A percentile compares a stretch with the other conserved stretches of the same genome.
phyloP scores from a whole-genome alignment of 2,329 filamentous ascomycete species.

The Aspergillus persii region DNA sequence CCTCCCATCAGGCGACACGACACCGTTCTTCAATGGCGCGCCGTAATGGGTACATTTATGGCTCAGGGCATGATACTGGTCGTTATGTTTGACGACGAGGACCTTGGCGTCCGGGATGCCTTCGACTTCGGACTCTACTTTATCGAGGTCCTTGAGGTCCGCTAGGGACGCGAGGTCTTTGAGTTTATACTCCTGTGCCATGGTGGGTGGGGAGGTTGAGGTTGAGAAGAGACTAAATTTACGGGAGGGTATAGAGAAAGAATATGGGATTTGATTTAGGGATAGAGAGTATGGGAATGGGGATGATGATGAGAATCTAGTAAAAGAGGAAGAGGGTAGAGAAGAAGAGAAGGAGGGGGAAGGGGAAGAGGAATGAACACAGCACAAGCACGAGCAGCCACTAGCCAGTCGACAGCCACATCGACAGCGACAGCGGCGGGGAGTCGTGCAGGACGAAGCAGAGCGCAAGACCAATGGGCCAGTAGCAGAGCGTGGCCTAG shows the following conservation, averaged over 20 bases:
- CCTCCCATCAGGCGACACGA: slow-evolving; percentile 76
- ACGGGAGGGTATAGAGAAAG: slow-evolving; percentile 5
- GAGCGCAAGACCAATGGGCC: not conserved
- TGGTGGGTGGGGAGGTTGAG: slow-evolving; percentile 12
- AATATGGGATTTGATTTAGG: not conserved
- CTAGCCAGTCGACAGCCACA: slow-evolving; percentile 22
- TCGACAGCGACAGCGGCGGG: not conserved
- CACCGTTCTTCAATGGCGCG: slow-evolving; percentile 81
- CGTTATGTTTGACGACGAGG: slow-evolving; percentile 74
- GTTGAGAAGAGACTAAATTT: not conserved
- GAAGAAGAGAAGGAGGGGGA: not conserved
- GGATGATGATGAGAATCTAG: not conserved
- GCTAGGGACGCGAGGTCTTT: slow-evolving; percentile 70
- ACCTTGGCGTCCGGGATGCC: slow-evolving; percentile 85
- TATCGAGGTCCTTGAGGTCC: slow-evolving; percentile 73
- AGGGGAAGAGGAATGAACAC: slow-evolving; percentile 17
- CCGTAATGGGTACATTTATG: slow-evolving; percentile 89
- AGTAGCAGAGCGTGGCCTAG: slow-evolving; percentile 1
- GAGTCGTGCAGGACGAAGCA: not conserved
- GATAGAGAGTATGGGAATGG: not conserved
- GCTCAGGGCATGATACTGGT: slow-evolving; percentile 74
- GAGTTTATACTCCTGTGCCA: slow-evolving; percentile 52
- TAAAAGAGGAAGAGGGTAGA: not conserved
- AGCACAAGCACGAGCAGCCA: slow-evolving; percentile 24
- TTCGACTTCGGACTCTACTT: slow-evolving; percentile 86